Conservation (phyloP, 1,284 basidiomycete species). For the Ganoderma boninense region DNA sequence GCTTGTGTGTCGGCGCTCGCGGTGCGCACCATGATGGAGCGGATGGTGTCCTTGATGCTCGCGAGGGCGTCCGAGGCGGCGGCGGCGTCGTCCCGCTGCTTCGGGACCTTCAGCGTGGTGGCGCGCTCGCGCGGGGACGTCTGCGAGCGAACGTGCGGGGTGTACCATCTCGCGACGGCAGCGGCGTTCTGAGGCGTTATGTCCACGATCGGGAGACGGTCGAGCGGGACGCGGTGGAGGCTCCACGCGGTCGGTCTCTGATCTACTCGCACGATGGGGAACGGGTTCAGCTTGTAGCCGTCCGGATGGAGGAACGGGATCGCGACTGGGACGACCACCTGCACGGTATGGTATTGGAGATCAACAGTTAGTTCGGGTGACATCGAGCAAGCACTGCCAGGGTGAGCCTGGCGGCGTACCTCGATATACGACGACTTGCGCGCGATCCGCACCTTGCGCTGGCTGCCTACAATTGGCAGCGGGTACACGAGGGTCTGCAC, state of each 20-base stretch:
- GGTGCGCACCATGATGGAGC: constrained; percentile 39
- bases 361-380: too few relatives aligned
- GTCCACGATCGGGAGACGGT: constrained; percentile 45
- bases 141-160: constrained; percentile 41
- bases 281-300: constrained; percentile 41
- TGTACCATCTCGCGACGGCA: constrained; percentile 40
- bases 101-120: constrained; percentile 12
- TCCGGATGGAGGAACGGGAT: constrained; percentile 37
- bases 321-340: constrained; percentile 38
- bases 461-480: constrained; percentile 42
- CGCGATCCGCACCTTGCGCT: too few relatives aligned
- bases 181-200: constrained; percentile 12
- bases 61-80: constrained; percentile 37
- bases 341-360: too few relatives aligned
- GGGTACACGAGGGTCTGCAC: constrained; percentile 44
- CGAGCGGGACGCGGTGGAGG: constrained; percentile 49
- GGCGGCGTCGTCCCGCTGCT: constrained; percentile 20
- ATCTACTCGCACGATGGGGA: constrained; percentile 40
- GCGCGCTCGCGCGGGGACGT: constrained; percentile 44
- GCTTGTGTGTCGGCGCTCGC: constrained; percentile 32
- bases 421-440: too few relatives aligned
- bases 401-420: too few relatives aligned
- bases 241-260: constrained; percentile 43
- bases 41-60: constrained; percentile 44
- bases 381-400: too few relatives aligned